A percentile compares a stretch with the other conserved stretches of the same genome.
Evolutionary conservation across 1,284 basidiomycete genomes (phyloP).

Genomic region (Papiliotrema terrestris): DNA sequence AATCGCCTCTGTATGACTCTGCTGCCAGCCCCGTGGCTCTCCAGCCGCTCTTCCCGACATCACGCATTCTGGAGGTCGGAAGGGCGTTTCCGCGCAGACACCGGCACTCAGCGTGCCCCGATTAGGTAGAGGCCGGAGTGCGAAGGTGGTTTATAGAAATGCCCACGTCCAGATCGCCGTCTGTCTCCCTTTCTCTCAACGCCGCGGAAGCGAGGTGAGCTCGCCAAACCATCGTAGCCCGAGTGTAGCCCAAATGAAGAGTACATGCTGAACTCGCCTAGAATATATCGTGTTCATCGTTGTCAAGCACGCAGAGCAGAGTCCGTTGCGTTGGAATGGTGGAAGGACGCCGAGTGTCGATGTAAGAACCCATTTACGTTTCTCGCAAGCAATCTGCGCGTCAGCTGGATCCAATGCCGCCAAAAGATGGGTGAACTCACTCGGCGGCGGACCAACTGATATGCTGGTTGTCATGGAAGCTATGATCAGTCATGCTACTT

Average conservation of each 20-base stretch:
- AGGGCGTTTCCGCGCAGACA: no score
- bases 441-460: constrained; percentile 8
- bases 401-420: neutral
- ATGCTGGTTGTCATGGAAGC: constrained; percentile 10
- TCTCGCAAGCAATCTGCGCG: constrained; percentile 6
- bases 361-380: constrained; percentile 5
- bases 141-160: no score
- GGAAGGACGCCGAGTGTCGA: constrained; percentile 5
- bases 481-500: neutral
- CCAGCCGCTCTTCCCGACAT: no score
- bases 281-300: neutral
- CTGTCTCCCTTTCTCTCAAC: neutral
- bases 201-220: neutral
- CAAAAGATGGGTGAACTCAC: neutral
- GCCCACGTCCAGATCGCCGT: no score
- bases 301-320: neutral
- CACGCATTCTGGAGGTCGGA: no score
- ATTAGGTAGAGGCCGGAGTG: no score
- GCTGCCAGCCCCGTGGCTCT: neutral
- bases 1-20: neutral
- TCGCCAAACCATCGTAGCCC: constrained; percentile 29
- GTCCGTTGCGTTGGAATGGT: constrained; percentile 4
- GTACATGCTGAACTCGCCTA: no score
- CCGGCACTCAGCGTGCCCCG: no score
- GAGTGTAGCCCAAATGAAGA: constrained; percentile 24